These are phyloP conservation scores for Nigrospora oryzae DNA, from an alignment of 2,329 filamentous ascomycete genomes.

Conservation along the genomic window DNA sequence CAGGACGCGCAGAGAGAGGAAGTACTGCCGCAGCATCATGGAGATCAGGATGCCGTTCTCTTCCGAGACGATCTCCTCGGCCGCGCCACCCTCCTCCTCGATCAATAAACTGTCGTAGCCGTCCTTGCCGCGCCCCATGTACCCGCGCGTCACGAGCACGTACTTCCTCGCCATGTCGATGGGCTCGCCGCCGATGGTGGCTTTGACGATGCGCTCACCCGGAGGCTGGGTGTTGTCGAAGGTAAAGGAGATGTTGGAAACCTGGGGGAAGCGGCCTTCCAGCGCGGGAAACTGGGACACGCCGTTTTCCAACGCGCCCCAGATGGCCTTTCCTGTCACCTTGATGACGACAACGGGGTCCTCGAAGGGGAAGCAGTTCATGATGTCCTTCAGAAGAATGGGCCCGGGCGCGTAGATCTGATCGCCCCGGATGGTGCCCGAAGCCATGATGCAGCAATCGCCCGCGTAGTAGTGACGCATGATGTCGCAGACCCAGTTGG, in stretches of 20 bases:
- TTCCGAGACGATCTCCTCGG: conserved; percentile 72
- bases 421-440: conserved; percentile 80
- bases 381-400: conserved; percentile 70
- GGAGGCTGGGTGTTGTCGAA: conserved; percentile 57
- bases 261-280: conserved; percentile 79
- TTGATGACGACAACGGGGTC: conserved; percentile 76
- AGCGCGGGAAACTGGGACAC: conserved; percentile 74
- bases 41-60: conserved; percentile 84
- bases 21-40: conserved; percentile 82
- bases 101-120: conserved; percentile 73
- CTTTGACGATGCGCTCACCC: conserved; percentile 55
- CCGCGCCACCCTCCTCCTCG: conserved; percentile 64
- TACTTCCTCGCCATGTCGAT: conserved; percentile 60
- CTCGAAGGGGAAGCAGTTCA: conserved; percentile 87
- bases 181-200: conserved; percentile 51
- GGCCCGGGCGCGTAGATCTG: conserved; percentile 80
- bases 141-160: conserved; percentile 70
- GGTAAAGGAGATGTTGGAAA: conserved; percentile 71
- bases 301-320: conserved; percentile 77
- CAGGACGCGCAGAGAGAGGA: conserved; percentile 75
- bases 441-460: conserved; percentile 77
- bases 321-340: conserved; percentile 62
- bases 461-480: conserved; percentile 77
- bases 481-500: conserved; percentile 86
- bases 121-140: conserved; percentile 85